These are phyloP conservation scores for Lanmaoa pseudosensibilis DNA, from an alignment of 768 basidiomycete genomes.

Conservation along the genomic window DNA sequence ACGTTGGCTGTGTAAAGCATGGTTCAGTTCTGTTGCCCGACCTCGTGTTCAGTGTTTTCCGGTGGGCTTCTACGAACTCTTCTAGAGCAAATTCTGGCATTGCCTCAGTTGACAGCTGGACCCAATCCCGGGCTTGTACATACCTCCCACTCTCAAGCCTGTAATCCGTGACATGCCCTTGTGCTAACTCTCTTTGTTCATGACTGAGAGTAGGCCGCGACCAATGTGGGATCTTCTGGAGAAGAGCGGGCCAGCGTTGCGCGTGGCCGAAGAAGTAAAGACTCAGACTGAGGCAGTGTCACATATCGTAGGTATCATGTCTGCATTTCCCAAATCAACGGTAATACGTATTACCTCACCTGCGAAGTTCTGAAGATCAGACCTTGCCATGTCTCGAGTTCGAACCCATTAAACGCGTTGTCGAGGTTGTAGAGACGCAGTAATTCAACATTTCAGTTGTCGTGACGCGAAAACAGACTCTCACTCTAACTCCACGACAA, in stretches of 20 bases:
- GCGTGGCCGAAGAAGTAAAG: conserved; percentile 4
- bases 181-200: neutral
- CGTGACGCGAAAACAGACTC: neutral
- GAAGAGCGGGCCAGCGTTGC: neutral
- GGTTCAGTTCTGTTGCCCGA: neutral
- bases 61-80: neutral
- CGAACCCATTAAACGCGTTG: neutral
- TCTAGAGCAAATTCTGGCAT: neutral
- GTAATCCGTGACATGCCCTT: neutral
- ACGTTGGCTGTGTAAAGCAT: neutral
- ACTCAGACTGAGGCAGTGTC: conserved; percentile 13
- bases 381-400: neutral
- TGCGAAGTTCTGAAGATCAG: neutral
- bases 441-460: neutral
- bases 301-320: neutral
- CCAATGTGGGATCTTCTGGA: neutral
- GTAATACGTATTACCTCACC: neutral
- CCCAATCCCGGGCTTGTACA: neutral
- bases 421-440: neutral
- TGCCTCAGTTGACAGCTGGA: no score
- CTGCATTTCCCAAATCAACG: neutral
- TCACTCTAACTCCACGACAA: neutral
- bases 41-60: neutral
- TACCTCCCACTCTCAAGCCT: neutral
- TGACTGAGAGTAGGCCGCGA: neutral